Base-by-base conservation (phyloP, 1,139 yeast genomes). In the Dujonia santamariae region DNA sequence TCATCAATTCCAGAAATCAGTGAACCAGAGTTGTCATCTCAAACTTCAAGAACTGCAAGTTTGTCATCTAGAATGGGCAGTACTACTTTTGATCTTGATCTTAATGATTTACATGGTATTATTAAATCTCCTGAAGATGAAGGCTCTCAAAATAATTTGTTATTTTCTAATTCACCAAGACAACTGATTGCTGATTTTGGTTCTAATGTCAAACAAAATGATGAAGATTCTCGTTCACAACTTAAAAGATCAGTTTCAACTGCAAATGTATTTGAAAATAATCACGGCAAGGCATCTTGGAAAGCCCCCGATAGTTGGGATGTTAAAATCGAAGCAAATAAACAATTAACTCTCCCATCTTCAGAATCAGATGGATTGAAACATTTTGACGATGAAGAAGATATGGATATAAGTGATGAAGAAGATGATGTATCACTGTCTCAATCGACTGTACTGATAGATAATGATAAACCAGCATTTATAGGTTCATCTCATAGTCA, bases 301-400 rank as follows among this genome's bases (percentile, higher is more conserved):
- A 67, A 67, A 24, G 85, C 92, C 1, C 92, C 92, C 0, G 90
- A 83, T 49, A 77, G 84, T 50, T 83, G 92, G 92, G 90, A 81
- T 44, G 86, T 82, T 7, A 79, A 76, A 43, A 60, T 61, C 4
- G 69, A 51, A 14, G 44, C 33, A 22, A 40, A 23, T 34, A 37
- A 14, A 31, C 12, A 15, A 38, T 18, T 15, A 7, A 11, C 50
- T 4, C n/a, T n/a, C n/a, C n/a, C n/a, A n/a, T 39, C 45, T 26
- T 43, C 44, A 25, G 61, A 50, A 24, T 51, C 57, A 4, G 59
- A 51, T 21, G 44, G 42, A n/a, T 37, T 46, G 9, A 47, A 44
- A 7, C 50, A 39, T 17, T 41, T 36, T 28, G 50, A 45, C n/a
- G 43, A 24, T 7, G 28, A 32, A 4, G 36, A 34, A 6, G 33